A percentile compares a stretch with the other conserved stretches of the same genome.
These are phyloP conservation scores for Achaetomiella virescens DNA, from an alignment of 495 filamentous ascomycete species.

Conservation along the genomic window DNA sequence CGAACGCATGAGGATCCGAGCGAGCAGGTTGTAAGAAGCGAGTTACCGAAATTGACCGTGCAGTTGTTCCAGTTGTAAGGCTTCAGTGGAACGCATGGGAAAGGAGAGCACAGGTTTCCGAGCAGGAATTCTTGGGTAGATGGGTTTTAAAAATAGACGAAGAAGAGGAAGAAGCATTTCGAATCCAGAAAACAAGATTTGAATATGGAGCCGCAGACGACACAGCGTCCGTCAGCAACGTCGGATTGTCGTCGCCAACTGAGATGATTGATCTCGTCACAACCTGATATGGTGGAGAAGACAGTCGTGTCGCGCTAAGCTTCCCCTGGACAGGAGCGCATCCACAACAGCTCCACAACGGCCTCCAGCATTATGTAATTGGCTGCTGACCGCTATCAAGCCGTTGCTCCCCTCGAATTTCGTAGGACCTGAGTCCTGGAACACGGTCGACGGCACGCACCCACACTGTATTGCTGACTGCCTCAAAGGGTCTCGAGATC, in stretches of 20 bases:
- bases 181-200: too few relatives aligned
- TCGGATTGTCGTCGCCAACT: neutral
- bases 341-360: neutral
- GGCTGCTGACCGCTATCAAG: conserved; percentile 19
- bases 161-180: neutral
- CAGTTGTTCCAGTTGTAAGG: too few relatives aligned
- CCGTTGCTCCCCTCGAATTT: conserved; percentile 30
- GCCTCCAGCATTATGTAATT: conserved; percentile 18
- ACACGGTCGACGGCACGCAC: neutral
- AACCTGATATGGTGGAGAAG: neutral
- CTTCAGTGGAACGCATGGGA: too few relatives aligned
- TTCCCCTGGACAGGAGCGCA: neutral
- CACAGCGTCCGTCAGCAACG: too few relatives aligned
- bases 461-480: conserved; percentile 4
- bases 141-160: neutral
- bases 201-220: too few relatives aligned
- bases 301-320: neutral
- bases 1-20: too few relatives aligned
- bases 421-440: conserved; percentile 6
- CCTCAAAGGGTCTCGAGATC: neutral
- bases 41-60: too few relatives aligned
- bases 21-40: too few relatives aligned
- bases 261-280: too few relatives aligned
- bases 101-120: too few relatives aligned
- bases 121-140: too few relatives aligned